phyloP scores from a whole-genome alignment of 2,329 filamentous ascomycete genomes.

The Colletotrichum chlorophyti region DNA sequence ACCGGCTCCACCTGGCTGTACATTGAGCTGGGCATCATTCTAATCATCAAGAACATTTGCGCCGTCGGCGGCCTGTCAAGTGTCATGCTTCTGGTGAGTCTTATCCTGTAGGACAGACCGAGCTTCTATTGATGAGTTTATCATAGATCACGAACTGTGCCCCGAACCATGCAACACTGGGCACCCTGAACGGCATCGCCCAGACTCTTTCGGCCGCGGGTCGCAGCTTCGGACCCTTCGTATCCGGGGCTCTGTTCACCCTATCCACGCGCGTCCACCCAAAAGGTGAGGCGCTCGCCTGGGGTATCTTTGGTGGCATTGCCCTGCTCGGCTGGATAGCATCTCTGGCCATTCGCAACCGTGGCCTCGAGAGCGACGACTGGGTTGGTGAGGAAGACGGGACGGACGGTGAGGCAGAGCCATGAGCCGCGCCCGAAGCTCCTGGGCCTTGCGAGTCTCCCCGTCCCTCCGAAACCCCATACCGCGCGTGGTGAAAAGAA shows the following conservation, averaged over 20 bases:
- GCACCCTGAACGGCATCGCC: constrained; percentile 90
- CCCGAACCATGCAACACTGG: constrained; percentile 83
- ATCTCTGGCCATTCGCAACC: constrained; percentile 78
- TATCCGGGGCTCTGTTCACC: constrained; percentile 87
- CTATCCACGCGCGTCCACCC: constrained; percentile 74
- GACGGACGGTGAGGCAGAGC: constrained; percentile 32
- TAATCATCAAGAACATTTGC: constrained; percentile 90
- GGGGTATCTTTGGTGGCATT: constrained; percentile 86
- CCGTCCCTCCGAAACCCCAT: neutral
- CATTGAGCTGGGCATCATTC: constrained; percentile 77
- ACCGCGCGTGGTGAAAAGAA: neutral
- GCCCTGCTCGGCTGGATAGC: constrained; percentile 81
- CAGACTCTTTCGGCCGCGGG: constrained; percentile 93
- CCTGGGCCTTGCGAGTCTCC: neutral
- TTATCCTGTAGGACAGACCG: too few relatives aligned
- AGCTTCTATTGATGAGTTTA: neutral
- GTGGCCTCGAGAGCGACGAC: constrained; percentile 65
- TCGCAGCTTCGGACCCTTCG: constrained; percentile 84
- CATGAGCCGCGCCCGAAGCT: neutral
- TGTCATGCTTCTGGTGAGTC: constrained; percentile 80
- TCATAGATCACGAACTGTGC: constrained; percentile 91
- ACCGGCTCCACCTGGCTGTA: constrained; percentile 76
- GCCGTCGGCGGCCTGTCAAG: constrained; percentile 90
- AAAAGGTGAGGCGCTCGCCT: constrained; percentile 85
- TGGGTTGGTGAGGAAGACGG: constrained; percentile 47